Base-by-base conservation (phyloP, 805 yeast genomes). In the Clavispora asparagi region DNA sequence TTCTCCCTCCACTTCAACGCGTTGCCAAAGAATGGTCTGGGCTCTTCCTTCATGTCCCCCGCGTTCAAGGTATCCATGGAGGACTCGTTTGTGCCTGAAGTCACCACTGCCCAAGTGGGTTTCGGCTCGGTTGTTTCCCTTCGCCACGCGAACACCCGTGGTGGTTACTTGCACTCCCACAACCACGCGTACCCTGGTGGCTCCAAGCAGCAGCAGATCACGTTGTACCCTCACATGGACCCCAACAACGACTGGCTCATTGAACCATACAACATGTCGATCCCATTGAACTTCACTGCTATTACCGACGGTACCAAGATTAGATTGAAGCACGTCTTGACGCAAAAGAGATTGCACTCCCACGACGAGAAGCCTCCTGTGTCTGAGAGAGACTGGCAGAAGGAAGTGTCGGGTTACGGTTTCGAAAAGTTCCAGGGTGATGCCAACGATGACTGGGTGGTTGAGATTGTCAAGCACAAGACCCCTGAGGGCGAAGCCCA, bases 141-240 rank as follows among this genome's bases (percentile, higher is more conserved):
- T 35, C 84, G 85, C 60, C 95, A 87, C 59, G 51, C 78, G 29
- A 79, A 78, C 51, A 83, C 92, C 32, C 76, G 75, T 55, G 94
- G 91, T 54, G 94, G 94, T 42, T 87, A 87, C 64, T 73, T 87
- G 56, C 95, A 87, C 63, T 85, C 92, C n/a, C 95, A 87, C 64
- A 73, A 75, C 46, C 82, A 79, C 57, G 67, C 71, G 55, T 85
- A 83, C 57, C 87, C 83, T 58, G 78, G 86, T 41, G 95, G 95
- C 49, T 87, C 95, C 7, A 78, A 84, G 59, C 95, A 87, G 66
- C 95, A 87, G 65, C 95, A 87, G 66, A 67, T 87, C 53, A 86
- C 94, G 6, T 71, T 86, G 52, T 87, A 87, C 60, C 91, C 91
- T 41, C 92, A 85, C 62, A 65, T 82, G 57, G 95, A 87, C 66